Conservation (phyloP, 306 rosid species). For the Inga oerstediana region DNA sequence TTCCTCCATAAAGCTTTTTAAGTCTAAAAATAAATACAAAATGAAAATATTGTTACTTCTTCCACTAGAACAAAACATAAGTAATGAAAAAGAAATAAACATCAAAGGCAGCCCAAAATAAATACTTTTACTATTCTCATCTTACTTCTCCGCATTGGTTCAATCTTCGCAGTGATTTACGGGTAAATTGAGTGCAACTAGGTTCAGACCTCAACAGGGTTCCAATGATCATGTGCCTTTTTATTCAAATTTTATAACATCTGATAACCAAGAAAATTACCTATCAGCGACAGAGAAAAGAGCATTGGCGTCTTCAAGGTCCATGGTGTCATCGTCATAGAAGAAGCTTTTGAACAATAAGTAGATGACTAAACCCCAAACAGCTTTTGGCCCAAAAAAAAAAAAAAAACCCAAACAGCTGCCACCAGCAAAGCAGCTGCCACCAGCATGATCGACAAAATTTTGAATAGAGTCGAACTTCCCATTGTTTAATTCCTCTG, state of each 20-base stretch:
- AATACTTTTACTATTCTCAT: neutral
- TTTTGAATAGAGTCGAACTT: neutral
- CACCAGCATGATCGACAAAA: constrained; percentile 56
- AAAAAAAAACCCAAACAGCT: too few species aligned
- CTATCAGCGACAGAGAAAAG: constrained; percentile 72
- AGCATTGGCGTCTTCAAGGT: constrained; percentile 62
- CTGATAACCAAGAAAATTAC: constrained; percentile 22
- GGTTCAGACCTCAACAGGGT: neutral
- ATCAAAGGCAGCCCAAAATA: neutral
- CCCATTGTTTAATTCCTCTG: neutral
- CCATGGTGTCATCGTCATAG: constrained; percentile 63
- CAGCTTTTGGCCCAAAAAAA: too few species aligned
- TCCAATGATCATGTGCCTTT: neutral
- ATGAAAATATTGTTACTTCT: neutral
- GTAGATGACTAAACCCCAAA: constrained; percentile 70
- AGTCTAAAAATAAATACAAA: constrained; percentile 46
- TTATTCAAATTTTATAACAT: neutral
- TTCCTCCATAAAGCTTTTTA: constrained; percentile 73
- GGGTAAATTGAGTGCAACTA: neutral
- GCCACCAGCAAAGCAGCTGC: too few species aligned
- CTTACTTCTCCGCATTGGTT: neutral
- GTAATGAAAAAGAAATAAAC: neutral
- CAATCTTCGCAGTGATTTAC: neutral
- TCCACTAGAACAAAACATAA: neutral
- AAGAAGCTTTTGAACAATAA: constrained; percentile 51